Base-by-base conservation (phyloP, 2,329 filamentous ascomycete genomes). In the Aspergillus proliferans region DNA sequence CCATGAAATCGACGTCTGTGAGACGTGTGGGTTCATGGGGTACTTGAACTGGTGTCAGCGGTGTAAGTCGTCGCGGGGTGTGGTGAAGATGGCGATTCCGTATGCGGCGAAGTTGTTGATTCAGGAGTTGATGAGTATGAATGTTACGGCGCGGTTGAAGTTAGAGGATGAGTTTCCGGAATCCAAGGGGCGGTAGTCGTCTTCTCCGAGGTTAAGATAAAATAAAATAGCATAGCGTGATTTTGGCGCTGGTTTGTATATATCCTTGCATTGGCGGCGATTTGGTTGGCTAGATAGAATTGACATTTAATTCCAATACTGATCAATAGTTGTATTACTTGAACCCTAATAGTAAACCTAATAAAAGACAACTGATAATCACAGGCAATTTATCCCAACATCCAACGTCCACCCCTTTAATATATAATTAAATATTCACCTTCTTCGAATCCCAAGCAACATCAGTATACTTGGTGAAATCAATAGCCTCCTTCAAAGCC, bases 121-220 rank as follows among this genome's bases (percentile, higher is more conserved):
- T 44, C 93, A 98, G 75, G 93, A 98, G 73, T 72, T 98, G 62
- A 85, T 95, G 64, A 95, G 89, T 69, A 98, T 98, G 93, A 98
- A 98, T 69, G 89, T 98, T n/a, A 87, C 91, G 53, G 92, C 95
- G 51, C 80, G 87, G 50, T 76, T 98, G 71, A 88, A 92, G 75
- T 73, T 98, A 57, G 89, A 89, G 62, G 93, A 98, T 66, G 89
- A 97, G 72, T 98, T 98, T 69, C 90, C 90, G 4, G 69, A 72
- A 49, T 63, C 59, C 36, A 68, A 65, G 55, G 70, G 69, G 24
- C 60, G 61, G 45, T 71, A 60, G 51, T 24, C 10, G 15, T 21
- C 22, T 4, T 2, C 6, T 40, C 8, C 10, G 4, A 3, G 34
- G 15, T 15, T 41, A 43, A 40, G 24, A 47, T 44, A 30, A 28